Base-by-base conservation (phyloP, 441 rosid genomes). In the Syzygium malaccense region DNA sequence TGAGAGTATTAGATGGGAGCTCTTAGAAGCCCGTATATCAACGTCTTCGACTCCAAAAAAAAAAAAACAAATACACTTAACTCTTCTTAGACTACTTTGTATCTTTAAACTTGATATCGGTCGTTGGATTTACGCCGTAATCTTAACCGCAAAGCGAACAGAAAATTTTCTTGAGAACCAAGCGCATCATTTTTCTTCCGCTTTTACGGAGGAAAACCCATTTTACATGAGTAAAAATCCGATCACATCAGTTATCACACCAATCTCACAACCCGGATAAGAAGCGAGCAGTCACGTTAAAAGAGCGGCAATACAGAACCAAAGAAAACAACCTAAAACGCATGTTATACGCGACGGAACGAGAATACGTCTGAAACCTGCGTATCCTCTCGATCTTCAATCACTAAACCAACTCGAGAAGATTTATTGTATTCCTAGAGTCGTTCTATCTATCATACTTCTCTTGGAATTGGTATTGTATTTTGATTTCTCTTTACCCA, bases 401-500 rank as follows among this genome's bases (percentile, higher is more conserved):
- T 75, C 51, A 23, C 53, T 6, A 7, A 75, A 41, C 51, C 51
- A 41, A 75, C 53, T 41, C 18, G 15, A 10, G 25, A 71, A 75
- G n/a, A 30, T 68, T 37, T 23, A 75, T 48, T 8, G 25, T 41
- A 23, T 12, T 75, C 51, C 5, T 7, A 25, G 14, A 41, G 83
- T 14, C 13, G 53, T 75, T 75, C 18, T 75, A 51, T 41, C 53
- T 13, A 26, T 26, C 6, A 45, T 23, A 23, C 83, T 75, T 23
- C 25, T 75, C 18, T 75, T 41, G 83, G 25, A 41, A 23, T 75
- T n/a, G 51, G 83, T 13, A 13, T 23, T 23, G 48, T 75, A 75
- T 41, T 23, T 23, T 4, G n/a, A 75, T 90, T 83, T 89, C 68
- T 86, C 71, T 88, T 93, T 91, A 92, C 94, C 91, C 90, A 89